Evolutionary conservation across 352 stramenopile genomes (phyloP), one percentile per base, ranked within the genome.

Genomic region (Pythium oligandrum): DNA sequence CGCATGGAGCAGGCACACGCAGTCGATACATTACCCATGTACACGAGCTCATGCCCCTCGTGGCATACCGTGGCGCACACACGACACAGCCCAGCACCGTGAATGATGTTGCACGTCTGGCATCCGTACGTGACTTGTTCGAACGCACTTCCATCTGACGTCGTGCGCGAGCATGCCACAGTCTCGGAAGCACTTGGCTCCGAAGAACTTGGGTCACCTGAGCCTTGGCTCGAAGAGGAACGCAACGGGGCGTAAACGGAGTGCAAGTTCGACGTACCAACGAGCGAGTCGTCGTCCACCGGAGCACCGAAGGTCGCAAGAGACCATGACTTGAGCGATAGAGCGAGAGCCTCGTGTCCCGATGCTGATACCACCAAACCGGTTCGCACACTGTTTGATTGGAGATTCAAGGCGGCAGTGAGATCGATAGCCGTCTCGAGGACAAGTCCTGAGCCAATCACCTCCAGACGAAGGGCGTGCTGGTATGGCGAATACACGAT

Each of bases 121-220:
- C 85, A 95, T 2, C 81, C 81, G 35, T 83, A 93, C 12, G 73
- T 66, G 38, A 88, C 68, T 66, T 95, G 85, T 43, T 79, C 65
- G 54, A 95, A 77, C 30, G 85, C 81, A 51, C 83, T 93, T 2
- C 83, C 83, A 59, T 95, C 85, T 2, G 79, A 92, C n/a, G 73
- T 77, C 12, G 77, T 68, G 30, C 80, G 70, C 3, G 79, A 85
- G 40, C 84, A 94, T 36, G 66, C 58, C 39, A 78, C 61, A 1
- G 68, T 73, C 36, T 58, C 43, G 9, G 7, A 12, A 42, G 7
- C 12, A 12, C 7, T 42, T 42, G 38, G 7, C 12, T 42, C 38
- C 38, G 38, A 42, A 12, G 7, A 8, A 12, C 12, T 12, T 42
- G 7, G 7, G 12, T 12, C 38, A 12, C 7, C 7, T 12, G 12